Conservation (phyloP, 768 basidiomycete species). For the Aureoboletus auriporus region DNA sequence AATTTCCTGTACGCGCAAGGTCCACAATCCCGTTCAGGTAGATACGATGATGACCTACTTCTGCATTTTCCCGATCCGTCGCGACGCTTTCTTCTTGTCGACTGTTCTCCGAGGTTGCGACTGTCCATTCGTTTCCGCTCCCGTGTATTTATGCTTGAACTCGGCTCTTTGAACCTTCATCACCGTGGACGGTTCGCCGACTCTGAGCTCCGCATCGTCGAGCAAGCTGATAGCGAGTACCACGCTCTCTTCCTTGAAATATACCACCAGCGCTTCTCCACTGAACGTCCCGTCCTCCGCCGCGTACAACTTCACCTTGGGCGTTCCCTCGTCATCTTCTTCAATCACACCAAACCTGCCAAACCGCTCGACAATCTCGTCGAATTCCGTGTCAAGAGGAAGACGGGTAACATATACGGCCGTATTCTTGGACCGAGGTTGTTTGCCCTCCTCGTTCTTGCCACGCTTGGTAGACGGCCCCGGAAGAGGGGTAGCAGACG, state of each 20-base stretch:
- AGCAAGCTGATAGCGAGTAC: conserved; percentile 75
- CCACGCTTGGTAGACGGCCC: conserved; percentile 67
- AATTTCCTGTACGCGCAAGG: conserved; percentile 61
- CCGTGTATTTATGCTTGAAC: conserved; percentile 64
- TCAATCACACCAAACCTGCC: conserved; percentile 89
- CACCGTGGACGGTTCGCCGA: conserved; percentile 70
- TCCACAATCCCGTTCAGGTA: background rate
- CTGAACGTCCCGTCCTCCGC: conserved; percentile 83
- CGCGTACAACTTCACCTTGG: conserved; percentile 95
- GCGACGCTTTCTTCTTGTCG: conserved; percentile 75
- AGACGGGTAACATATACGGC: conserved; percentile 87
- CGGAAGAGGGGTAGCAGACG: conserved; percentile 46
- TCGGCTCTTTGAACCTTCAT: conserved; percentile 78
- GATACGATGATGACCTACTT: conserved; percentile 43
- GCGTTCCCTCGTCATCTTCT: conserved; percentile 85
- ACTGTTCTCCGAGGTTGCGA: conserved; percentile 55
- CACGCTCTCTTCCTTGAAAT: conserved; percentile 97
- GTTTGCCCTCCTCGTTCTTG: conserved; percentile 50
- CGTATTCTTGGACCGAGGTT: conserved; percentile 79
- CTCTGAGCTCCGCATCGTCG: conserved; percentile 86
- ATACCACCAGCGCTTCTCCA: conserved; percentile 93
- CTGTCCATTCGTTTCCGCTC: conserved; percentile 37
- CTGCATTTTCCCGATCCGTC: conserved; percentile 81
- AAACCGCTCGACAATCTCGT: conserved; percentile 83
- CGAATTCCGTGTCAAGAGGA: conserved; percentile 67